A percentile compares a stretch with the other conserved stretches of the same genome.
Conservation (phyloP, 495 filamentous ascomycete species). For the Penicillium flavigenum region DNA sequence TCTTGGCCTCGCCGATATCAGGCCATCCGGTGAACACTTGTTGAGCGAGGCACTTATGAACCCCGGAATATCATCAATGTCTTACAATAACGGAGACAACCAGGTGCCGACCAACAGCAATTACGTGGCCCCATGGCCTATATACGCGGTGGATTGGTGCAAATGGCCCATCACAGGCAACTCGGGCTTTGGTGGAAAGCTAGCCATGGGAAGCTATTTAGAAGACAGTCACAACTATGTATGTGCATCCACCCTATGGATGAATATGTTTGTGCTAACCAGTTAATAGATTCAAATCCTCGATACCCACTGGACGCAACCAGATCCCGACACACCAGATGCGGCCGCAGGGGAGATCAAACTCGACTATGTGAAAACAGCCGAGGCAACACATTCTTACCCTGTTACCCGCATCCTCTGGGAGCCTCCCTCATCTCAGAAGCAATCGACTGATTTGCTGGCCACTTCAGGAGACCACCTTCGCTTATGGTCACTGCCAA, state of each 20-base stretch:
- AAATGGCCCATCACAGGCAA: constrained; percentile 85
- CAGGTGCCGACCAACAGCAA: constrained; percentile 70
- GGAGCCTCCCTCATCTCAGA: constrained; percentile 96
- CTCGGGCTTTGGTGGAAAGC: constrained; percentile 72
- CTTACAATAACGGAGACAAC: constrained; percentile 44
- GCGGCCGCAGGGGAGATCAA: constrained; percentile 69
- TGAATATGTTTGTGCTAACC: constrained; percentile 19
- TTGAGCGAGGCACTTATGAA: constrained; percentile 62
- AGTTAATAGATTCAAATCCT: constrained; percentile 87
- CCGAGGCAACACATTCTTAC: constrained; percentile 96
- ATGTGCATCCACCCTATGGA: constrained; percentile 26
- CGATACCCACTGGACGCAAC: constrained; percentile 74
- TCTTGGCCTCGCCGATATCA: constrained; percentile 85
- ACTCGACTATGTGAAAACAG: constrained; percentile 90
- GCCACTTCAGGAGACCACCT: constrained; percentile 97
- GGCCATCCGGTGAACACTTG: constrained; percentile 72
- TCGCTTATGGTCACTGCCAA: constrained; percentile 86
- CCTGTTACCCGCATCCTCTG: constrained; percentile 94
- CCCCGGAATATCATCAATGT: constrained; percentile 28
- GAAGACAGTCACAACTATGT: constrained; percentile 99
- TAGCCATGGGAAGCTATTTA: constrained; percentile 92
- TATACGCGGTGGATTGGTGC: constrained; percentile 98
- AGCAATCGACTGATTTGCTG: constrained; percentile 92
- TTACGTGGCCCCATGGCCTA: constrained; percentile 91
- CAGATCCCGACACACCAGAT: constrained; percentile 60